Evolutionary conservation across 2,329 filamentous ascomycete species (phyloP), one percentile per base, ranked within the genome.

Genomic region (Huntiella omanensis): DNA sequence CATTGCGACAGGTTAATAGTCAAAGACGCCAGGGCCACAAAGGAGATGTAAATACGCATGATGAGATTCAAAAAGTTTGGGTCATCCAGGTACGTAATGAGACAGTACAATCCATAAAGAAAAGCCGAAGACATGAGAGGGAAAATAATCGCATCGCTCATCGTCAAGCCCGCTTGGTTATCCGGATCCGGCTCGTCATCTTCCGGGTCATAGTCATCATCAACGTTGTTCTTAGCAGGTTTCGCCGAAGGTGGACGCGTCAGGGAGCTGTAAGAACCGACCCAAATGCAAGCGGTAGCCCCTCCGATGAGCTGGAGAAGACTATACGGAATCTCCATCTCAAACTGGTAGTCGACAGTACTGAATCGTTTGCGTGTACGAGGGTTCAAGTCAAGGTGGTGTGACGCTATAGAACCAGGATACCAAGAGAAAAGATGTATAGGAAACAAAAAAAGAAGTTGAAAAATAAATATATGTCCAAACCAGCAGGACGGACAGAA

Each of bases 31-130:
- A 92, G 62, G 0, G 83, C 84, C 57, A 88, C 76, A 49, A 75
- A 60, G 3, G 82, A 83, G 62, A 94, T 87, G 65, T 96, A 95
- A 56, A 72, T 76, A 35, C 83, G 79, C 16, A 96, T 65, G 35
- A 92, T 72, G 60, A 80, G 83, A 64, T 88, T 95, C 55, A 96
- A 63, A 16, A 92, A 65, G 8, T 77, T 69, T 1, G 86, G 79
- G 55, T 94, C 83, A 53, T 88, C 69, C 47, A 95, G 73, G 72
- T 80, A 91, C 59, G 92, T 85, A 57, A 96, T 85, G 50, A 94
- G 67, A 55, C 87, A 79, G 64, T 96, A 96, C 10, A 96, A 68
- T 4, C 76, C 76, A 37, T 77, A 70, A 6, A 96, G 72, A 1
- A 80, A 75, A 7, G 67, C 56, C 2, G 77, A 84, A 4, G 86